Conservation (phyloP, 129 eudicot genomes). For the Deinandra increscens region DNA sequence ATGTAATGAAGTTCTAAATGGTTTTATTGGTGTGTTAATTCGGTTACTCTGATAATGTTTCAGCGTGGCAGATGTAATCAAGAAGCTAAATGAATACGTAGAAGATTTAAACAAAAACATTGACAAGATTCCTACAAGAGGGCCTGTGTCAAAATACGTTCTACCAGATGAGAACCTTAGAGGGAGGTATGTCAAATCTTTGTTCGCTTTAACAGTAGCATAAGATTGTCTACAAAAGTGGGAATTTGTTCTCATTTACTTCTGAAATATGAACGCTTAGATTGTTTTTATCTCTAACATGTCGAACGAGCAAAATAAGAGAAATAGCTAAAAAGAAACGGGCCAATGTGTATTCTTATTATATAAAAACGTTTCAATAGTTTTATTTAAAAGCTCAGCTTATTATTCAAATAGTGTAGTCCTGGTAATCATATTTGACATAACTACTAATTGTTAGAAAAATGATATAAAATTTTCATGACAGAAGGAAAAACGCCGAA, state of each 20-base stretch:
- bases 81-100: conserved; percentile 68
- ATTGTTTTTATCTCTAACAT: neutral
- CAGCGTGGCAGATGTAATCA: conserved; percentile 71
- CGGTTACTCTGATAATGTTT: conserved; percentile 18
- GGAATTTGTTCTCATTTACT: neutral
- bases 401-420: too few species aligned
- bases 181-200: conserved; percentile 58
- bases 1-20: neutral
- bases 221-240: neutral
- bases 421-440: neutral
- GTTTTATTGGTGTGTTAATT: neutral
- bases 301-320: neutral
- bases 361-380: neutral
- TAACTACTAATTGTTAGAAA: neutral
- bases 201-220: neutral
- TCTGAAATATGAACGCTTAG: neutral
- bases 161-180: conserved; percentile 87
- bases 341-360: neutral
- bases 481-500: neutral
- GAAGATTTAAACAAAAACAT: conserved; percentile 81
- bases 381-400: too few species aligned
- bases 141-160: conserved; percentile 86
- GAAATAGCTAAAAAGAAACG: neutral
- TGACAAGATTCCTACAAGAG: conserved; percentile 71
- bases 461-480: neutral